Evolutionary conservation across 73 alveolate species (phyloP), one percentile per base, ranked within the genome.

Genomic region (Paramecium caudatum): DNA sequence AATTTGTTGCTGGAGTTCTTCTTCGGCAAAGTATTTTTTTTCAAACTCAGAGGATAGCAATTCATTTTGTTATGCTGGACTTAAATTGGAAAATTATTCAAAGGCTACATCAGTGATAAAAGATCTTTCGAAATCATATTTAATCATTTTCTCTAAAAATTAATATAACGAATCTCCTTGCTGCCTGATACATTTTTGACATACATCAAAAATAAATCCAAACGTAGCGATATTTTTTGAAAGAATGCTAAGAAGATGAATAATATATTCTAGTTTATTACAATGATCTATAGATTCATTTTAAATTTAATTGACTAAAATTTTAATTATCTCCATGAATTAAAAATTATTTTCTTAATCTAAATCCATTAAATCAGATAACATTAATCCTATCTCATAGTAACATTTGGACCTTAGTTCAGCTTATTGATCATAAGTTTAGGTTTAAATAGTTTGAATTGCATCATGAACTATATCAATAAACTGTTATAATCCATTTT

Each of bases 401-500:
- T 23, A 55, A 2, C 80, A 55, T 55, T 5, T 0, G n/a, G 80
- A 55, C 30, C 80, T 55, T 23, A 55, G 17, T 27, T 37, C 21
- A 6, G 80, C 41, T 12, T 55, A 55, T 23, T 55, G n/a, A 55
- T 55, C 80, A 55, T 23, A 27, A 25, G 80, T 55, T 55, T 55
- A 27, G 3, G 46, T 21, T 55, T 1, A 27, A 10, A 55, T 21
- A 2, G 80, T 21, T 8, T 2, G 3, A 55, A 55, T 37, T 16
- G 80, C 23, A 25, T 55, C 80, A 3, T 27, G 23, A 16, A 55
- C 30, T 9, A 55, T 37, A 27, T 55, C 23, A 23, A 21, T 23
- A 21, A 55, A 55, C 30, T 55, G 46, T 13, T 0, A 3, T 23
- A 23, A 19, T 12, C 30, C 30, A 2, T 55, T 55, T 7, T 55